These are phyloP conservation scores for Bruguiera parviflora DNA, from an alignment of 345 rosid species.

Conservation along the genomic window DNA sequence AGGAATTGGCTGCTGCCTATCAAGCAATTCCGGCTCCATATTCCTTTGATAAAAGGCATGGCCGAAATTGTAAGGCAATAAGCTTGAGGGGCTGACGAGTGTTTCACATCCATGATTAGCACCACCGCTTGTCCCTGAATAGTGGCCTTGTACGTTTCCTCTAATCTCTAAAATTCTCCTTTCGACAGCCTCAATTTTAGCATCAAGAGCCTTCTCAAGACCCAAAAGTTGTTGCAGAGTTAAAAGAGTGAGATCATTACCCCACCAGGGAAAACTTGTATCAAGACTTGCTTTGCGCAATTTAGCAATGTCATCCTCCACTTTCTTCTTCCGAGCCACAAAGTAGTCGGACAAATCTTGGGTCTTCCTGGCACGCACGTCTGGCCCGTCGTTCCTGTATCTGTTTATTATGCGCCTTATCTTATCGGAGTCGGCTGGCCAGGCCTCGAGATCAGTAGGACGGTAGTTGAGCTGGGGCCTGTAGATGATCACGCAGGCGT, in stretches of 20 bases:
- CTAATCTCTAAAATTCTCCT: constrained; percentile 3
- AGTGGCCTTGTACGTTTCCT: neutral
- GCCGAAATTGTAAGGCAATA: neutral
- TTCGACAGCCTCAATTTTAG: constrained; percentile 16
- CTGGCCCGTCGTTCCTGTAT: neutral
- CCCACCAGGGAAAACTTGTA: constrained; percentile 24
- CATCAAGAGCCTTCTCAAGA: neutral
- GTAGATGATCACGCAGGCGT: constrained; percentile 31
- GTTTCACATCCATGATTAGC: neutral
- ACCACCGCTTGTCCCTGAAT: neutral
- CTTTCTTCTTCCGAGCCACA: constrained; percentile 18
- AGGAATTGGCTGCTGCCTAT: neutral
- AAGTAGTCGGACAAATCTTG: constrained; percentile 22
- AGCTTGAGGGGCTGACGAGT: neutral
- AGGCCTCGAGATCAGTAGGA: constrained; percentile 9
- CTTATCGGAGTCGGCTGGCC: constrained; percentile 20
- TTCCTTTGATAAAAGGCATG: constrained; percentile 1
- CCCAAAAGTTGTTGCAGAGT: constrained; percentile 11
- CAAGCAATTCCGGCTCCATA: neutral
- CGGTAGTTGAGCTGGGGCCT: constrained; percentile 3
- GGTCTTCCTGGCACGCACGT: constrained; percentile 14
- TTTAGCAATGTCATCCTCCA: constrained; percentile 20
- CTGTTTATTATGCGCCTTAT: constrained; percentile 19
- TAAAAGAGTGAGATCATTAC: constrained; percentile 11
- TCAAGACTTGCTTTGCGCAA: constrained; percentile 8